Evolutionary conservation across 352 stramenopile genomes (phyloP).

Genomic region (Detonula confervacea): DNA sequence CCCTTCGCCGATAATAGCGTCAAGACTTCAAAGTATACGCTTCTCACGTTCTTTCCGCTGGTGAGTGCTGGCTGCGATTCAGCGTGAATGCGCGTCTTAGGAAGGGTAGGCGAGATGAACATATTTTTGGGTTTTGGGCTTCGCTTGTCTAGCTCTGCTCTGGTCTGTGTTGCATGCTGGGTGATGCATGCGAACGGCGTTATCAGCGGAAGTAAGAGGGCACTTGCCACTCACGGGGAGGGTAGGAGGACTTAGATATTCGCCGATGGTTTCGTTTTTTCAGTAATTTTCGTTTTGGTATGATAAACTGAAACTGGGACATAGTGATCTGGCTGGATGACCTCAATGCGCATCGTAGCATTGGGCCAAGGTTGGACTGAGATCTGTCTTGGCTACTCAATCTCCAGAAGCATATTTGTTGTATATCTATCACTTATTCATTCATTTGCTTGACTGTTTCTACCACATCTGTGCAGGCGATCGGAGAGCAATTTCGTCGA

Average conservation of each 20-base stretch:
- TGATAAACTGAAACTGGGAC: not conserved
- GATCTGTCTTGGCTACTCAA: not conserved
- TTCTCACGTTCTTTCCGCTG: conserved; percentile 92
- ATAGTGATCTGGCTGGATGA: too few species aligned
- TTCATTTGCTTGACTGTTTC: conserved; percentile 13
- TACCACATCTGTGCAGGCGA: conserved; percentile 92
- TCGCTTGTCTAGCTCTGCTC: too few species aligned
- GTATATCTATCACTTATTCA: not conserved
- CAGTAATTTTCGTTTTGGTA: not conserved
- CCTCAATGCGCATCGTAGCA: too few species aligned
- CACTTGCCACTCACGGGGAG: too few species aligned
- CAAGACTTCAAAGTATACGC: conserved; percentile 89
- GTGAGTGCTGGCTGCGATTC: conserved; percentile 59
- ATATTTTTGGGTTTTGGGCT: not conserved
- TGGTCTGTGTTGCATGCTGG: not conserved
- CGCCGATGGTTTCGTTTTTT: too few species aligned
- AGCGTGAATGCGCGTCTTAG: not conserved
- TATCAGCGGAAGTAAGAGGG: too few species aligned
- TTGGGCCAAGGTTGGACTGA: too few species aligned
- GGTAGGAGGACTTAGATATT: too few species aligned
- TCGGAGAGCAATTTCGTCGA: conserved; percentile 94
- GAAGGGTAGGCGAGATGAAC: not conserved
- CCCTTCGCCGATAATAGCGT: conserved; percentile 62
- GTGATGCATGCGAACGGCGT: not conserved
- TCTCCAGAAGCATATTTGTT: conserved; percentile 10